A percentile compares a stretch with the other conserved stretches of the same genome.
Evolutionary conservation across 345 rosid species (phyloP).

Genomic region (Noccaea bulbosa): DNA sequence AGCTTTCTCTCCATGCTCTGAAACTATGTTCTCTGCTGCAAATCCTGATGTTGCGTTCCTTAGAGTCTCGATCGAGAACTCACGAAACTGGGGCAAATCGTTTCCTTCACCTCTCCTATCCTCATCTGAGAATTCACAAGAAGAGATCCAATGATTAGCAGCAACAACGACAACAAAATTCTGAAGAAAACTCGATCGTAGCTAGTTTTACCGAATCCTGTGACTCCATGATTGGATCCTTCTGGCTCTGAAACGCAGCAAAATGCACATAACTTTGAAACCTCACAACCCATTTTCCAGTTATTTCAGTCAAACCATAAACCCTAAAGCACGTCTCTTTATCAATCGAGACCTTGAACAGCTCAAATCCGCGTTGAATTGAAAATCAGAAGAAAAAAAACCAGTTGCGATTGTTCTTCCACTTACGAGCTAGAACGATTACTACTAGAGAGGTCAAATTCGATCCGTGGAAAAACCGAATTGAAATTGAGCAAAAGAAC

Average conservation of each 20-base stretch:
- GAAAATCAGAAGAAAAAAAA: constrained; percentile 12
- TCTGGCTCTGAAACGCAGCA: constrained; percentile 68
- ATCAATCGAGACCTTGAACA: constrained; percentile 22
- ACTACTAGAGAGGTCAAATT: constrained; percentile 27
- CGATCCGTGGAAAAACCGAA: neutral
- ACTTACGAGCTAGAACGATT: neutral
- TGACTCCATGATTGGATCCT: constrained; percentile 63
- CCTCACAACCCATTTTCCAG: constrained; percentile 54
- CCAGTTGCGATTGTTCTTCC: constrained; percentile 20
- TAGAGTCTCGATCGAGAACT: constrained; percentile 74
- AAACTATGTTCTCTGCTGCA: constrained; percentile 83
- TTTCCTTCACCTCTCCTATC: constrained; percentile 54
- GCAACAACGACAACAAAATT: neutral
- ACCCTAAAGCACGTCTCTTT: constrained; percentile 29
- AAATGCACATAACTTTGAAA: constrained; percentile 64
- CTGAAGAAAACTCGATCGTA: neutral
- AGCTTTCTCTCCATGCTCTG: constrained; percentile 96
- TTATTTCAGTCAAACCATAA: constrained; percentile 40
- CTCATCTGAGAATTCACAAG: constrained; percentile 48
- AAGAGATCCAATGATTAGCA: constrained; percentile 10
- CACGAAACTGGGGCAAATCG: constrained; percentile 66
- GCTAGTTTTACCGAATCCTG: constrained; percentile 54
- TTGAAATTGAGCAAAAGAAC: constrained; percentile 17
- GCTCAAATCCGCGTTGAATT: constrained; percentile 26
- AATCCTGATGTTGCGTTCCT: constrained; percentile 91